Base-by-base conservation (phyloP, 176 grass and related monocot genomes). In the Eremochloa ophiuroides region DNA sequence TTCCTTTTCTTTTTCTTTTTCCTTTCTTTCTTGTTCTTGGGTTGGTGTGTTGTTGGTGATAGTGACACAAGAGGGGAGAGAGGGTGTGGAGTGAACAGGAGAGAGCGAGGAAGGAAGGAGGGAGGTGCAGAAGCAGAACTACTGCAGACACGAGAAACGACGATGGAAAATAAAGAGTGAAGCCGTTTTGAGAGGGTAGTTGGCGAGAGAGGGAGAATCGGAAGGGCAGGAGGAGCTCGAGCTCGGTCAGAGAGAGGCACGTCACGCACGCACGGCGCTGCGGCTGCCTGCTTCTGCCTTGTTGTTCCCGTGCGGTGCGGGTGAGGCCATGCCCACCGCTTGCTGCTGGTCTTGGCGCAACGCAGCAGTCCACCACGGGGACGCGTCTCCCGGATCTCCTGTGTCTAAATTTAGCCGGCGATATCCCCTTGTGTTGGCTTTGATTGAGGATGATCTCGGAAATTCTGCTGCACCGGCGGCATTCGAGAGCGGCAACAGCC, bases 211-310 rank as follows among this genome's bases (percentile, higher is more conserved):
- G 81, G 2, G 68, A 88, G 81, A 79, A 50, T 74, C 59, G 68
- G 80, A 22, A 47, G 67, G 80, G 9, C 37, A 38, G 80, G 67
- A 61, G 37, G n/a, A n/a, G n/a, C n/a, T n/a, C n/a, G 67, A 83
- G 80, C 47, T 55, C n/a, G 81, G 86, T 88, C 75, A 69, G 75
- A 88, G 44, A 6, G 74, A 26, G 80, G 35, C 86, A 64, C 86
- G 74, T 83, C 74, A 71, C 40, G 48, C n/a, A n/a, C n/a, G n/a
- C n/a, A n/a, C n/a, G n/a, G n/a, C n/a, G n/a, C n/a, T n/a, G n/a
- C n/a, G n/a, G n/a, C n/a, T n/a, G 15, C 51, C 62, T 8, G 34
- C 10, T 0, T 0, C 47, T 8, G 50, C 50, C 50, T n/a, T 22
- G 33, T 16, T 2, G 27, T 66, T 34, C 65, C 86, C 80, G 33